Evolutionary conservation across 108 stramenopile species (phyloP), one percentile per base, ranked within the genome.

Genomic region (Licmophora abbreviata): DNA sequence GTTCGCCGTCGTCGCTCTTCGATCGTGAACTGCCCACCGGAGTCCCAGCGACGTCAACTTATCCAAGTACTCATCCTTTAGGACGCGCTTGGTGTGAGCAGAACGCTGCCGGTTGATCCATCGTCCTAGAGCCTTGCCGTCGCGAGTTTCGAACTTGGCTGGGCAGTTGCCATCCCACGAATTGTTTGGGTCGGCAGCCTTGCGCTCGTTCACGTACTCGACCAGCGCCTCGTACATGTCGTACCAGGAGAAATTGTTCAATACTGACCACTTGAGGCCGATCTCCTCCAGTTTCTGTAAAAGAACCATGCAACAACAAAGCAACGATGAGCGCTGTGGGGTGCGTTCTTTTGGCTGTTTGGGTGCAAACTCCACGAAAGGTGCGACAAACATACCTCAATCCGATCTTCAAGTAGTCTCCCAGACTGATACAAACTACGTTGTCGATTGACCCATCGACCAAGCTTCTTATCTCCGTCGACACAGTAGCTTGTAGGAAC

Each of bases 61-160:
- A 27, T 72, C 64, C 9, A 83, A 77, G 54, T 68, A 87, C 46
- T 85, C 85, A n/a, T 74, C 42, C 58, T 91, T 91, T 35, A 91
- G 76, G 35, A 79, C 77, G 23, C 77, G 66, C 55, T 85, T 91
- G 26, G 68, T 75, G 49, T 71, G 58, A 15, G 89, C 83, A 33
- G 83, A 79, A 22, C 89, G 71, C 46, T 91, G 89, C 23, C 89
- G 66, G 61, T 91, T 86, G 26, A 91, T 77, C 89, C 89, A 91
- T 36, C 89, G 66, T 10, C 89, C 89, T 1, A 91, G 64, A 22
- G 75, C 81, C 36, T 79, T 48, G 21, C 74, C 56, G 8, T 82
- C 68, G 22, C 64, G 48, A 20, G 85, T 83, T 60, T 72, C 67
- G 50, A 71, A 85, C 53, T 82, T 87, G 8, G 85, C 73, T 11